phyloP scores from a whole-genome alignment of 768 basidiomycete species.

The Saitozyma podzolica region DNA sequence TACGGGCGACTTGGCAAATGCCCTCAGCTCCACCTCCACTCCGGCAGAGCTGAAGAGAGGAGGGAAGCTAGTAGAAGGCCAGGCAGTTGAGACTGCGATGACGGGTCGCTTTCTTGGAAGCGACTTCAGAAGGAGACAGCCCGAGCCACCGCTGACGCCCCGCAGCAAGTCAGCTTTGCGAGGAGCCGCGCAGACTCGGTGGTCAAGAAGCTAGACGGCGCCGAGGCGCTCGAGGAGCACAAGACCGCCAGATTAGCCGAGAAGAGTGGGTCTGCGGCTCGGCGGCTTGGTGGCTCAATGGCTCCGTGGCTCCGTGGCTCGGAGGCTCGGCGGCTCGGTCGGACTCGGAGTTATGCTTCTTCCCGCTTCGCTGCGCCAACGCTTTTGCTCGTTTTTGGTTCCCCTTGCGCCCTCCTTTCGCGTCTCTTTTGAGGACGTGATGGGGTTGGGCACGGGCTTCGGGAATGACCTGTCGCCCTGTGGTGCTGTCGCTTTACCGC shows the following conservation, averaged over 20 bases:
- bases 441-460: no score
- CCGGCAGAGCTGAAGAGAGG: no score
- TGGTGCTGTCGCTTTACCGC: no score
- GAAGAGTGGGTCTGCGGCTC: constrained; percentile 66
- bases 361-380: no score
- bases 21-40: no score
- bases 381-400: no score
- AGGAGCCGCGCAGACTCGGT: constrained; percentile 84
- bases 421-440: background rate
- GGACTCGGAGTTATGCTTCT: no score
- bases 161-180: constrained; percentile 92
- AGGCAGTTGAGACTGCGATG: background rate
- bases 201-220: constrained; percentile 70
- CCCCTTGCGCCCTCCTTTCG: background rate
- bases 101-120: background rate
- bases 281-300: no score
- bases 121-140: background rate
- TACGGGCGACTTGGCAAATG: no score
- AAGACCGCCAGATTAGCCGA: constrained; percentile 71
- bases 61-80: background rate
- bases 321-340: background rate
- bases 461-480: no score
- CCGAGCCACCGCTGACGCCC: constrained; percentile 1
- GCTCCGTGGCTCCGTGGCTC: no score
- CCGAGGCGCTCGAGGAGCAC: constrained; percentile 68